Percentiles rank a stretch among this genome's conserved stretches.
phyloP scores from a whole-genome alignment of 2,329 filamentous ascomycete species.

The Microsporum canis region DNA sequence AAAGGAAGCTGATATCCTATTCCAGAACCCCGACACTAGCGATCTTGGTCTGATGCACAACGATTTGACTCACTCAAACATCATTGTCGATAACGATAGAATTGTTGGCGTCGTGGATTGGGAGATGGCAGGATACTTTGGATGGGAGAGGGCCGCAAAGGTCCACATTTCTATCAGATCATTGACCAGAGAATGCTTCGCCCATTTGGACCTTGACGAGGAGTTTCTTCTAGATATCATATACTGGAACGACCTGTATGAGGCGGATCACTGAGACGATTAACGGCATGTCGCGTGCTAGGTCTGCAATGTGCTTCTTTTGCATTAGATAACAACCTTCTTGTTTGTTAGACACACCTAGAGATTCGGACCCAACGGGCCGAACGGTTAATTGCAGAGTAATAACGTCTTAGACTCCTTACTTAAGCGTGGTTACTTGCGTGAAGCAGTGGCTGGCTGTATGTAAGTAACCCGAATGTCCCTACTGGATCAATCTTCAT shows the following conservation, averaged over 20 bases:
- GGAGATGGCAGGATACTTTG: slow-evolving; percentile 32
- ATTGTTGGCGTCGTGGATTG: slow-evolving; percentile 31
- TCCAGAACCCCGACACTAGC: slow-evolving; percentile 7
- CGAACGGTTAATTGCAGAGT: too few species aligned
- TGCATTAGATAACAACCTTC: neutral
- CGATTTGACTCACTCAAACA: slow-evolving; percentile 28
- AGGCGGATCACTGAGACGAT: neutral
- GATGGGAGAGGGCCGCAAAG: slow-evolving; percentile 23
- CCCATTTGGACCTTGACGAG: neutral
- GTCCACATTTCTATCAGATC: slow-evolving; percentile 22
- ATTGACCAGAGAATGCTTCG: neutral
- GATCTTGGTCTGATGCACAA: slow-evolving; percentile 28
- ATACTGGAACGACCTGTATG: neutral
- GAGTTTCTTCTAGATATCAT: neutral
- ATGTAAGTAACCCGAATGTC: neutral
- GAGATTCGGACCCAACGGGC: too few species aligned
- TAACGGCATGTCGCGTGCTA: neutral
- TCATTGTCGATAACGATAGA: slow-evolving; percentile 28
- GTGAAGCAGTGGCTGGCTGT: too few species aligned
- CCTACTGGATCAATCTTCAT: neutral
- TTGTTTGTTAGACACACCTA: neutral
- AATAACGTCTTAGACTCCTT: too few species aligned
- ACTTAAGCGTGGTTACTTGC: too few species aligned
- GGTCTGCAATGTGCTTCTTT: neutral
- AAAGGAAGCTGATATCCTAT: neutral